Conservation (phyloP, 306 rosid genomes). For the Ceratonia siliqua region DNA sequence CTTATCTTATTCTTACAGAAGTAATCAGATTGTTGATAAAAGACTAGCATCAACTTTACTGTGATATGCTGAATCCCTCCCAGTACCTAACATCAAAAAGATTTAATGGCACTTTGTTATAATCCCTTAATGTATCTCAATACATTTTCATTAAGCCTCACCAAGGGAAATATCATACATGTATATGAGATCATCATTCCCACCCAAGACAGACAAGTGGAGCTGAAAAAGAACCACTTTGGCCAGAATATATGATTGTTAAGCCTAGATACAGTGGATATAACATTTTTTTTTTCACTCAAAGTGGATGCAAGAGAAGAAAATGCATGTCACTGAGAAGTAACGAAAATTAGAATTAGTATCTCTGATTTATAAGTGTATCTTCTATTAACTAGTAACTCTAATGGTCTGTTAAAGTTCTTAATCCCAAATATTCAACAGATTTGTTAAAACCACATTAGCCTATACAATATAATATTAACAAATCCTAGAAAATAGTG, state of each 20-base stretch:
- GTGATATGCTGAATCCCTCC: neutral
- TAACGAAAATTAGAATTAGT: neutral
- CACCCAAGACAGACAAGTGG: neutral
- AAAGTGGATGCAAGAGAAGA: conserved; percentile 1
- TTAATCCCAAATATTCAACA: neutral
- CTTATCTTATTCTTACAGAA: conserved; percentile 5
- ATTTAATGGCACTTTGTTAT: neutral
- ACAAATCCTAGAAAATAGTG: neutral
- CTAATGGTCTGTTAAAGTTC: neutral
- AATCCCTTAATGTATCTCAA: neutral
- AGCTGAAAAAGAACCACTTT: neutral
- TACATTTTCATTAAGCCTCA: neutral
- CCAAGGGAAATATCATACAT: conserved; percentile 14
- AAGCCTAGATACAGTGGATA: neutral
- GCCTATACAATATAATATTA: neutral
- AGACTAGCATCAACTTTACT: neutral
- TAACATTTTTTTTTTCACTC: neutral
- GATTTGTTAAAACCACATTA: neutral
- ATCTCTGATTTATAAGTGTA: neutral
- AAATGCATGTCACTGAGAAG: neutral
- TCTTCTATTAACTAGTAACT: neutral
- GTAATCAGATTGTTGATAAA: neutral
- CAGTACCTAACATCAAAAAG: neutral
- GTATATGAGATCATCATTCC: neutral
- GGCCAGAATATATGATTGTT: neutral